phyloP scores from a whole-genome alignment of 1,284 basidiomycete species.

The Tilletiopsis washingtonensis region DNA sequence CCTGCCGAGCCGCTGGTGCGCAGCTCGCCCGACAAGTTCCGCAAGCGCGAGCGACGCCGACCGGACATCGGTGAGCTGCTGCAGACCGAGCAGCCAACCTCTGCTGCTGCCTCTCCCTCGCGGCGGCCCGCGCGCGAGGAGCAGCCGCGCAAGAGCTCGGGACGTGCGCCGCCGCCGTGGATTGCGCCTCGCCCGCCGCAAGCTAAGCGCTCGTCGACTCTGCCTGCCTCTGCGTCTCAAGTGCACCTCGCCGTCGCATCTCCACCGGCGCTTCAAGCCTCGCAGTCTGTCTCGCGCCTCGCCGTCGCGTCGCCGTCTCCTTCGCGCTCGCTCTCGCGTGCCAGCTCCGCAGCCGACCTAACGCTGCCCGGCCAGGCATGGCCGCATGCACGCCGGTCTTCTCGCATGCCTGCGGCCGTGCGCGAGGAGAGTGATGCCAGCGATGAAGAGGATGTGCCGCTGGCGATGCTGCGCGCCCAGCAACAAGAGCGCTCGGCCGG shows the following conservation, averaged over 20 bases:
- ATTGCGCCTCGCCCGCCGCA: conserved; percentile 10
- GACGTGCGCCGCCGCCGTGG: conserved; percentile 18
- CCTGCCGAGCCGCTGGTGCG: conserved; percentile 7
- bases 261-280: background rate
- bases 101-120: background rate
- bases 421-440: background rate
- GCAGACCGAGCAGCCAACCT: background rate
- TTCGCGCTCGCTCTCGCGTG: background rate
- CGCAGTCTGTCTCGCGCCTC: background rate
- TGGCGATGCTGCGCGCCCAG: conserved; percentile 19
- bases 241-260: background rate
- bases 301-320: background rate
- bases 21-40: conserved; percentile 7
- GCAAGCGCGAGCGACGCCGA: conserved; percentile 12
- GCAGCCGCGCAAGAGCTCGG: background rate
- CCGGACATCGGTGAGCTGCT: conserved; percentile 9
- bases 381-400: no score
- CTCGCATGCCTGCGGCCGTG: background rate
- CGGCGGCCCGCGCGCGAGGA: background rate
- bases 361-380: no score
- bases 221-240: background rate
- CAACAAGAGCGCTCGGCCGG: no score
- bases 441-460: conserved; percentile 30
- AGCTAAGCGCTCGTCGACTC: background rate
- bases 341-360: no score